Percentiles rank a stretch among this genome's conserved stretches.
These are phyloP conservation scores for Neoascochyta sp. DNA, from an alignment of 2,329 filamentous ascomycete species.

Conservation along the genomic window DNA sequence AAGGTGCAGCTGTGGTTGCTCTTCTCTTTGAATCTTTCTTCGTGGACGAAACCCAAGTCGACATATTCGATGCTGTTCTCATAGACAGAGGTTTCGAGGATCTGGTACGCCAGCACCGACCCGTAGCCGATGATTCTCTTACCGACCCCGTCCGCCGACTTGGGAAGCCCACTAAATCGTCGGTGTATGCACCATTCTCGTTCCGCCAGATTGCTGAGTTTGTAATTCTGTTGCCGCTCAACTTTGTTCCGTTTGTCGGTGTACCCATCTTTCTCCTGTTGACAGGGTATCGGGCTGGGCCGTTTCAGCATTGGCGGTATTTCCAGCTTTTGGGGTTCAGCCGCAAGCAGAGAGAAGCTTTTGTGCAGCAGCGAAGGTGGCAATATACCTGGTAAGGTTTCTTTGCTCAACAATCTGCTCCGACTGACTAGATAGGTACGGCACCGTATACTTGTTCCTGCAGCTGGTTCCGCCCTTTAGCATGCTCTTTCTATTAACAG, in stretches of 20 bases:
- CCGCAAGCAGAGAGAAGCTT: conserved; percentile 68
- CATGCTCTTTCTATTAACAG: conserved; percentile 92
- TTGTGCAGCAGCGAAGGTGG: conserved; percentile 65
- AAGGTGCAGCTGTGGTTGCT: conserved; percentile 60
- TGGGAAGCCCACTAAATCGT: conserved; percentile 72
- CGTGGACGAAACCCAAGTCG: conserved; percentile 69
- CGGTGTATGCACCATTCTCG: conserved; percentile 84
- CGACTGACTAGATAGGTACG: conserved; percentile 56
- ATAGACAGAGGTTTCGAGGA: conserved; percentile 69
- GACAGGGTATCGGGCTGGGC: conserved; percentile 82
- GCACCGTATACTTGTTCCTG: conserved; percentile 75
- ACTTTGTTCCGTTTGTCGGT: conserved; percentile 79
- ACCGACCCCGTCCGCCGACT: conserved; percentile 73
- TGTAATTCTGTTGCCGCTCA: conserved; percentile 64
- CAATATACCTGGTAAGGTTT: conserved; percentile 72
- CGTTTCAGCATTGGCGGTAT: conserved; percentile 86
- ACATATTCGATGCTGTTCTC: conserved; percentile 73
- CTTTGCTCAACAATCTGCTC: not conserved
- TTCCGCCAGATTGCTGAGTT: conserved; percentile 88
- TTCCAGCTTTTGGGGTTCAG: conserved; percentile 74
- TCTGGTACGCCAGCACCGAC: conserved; percentile 46
- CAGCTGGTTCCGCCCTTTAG: conserved; percentile 86
- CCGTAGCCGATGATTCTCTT: conserved; percentile 61
- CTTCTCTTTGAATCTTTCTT: conserved; percentile 53
- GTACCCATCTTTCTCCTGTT: conserved; percentile 82